Conservation (phyloP, 164 flowering plant genomes). For the Euptelea pleiosperma region DNA sequence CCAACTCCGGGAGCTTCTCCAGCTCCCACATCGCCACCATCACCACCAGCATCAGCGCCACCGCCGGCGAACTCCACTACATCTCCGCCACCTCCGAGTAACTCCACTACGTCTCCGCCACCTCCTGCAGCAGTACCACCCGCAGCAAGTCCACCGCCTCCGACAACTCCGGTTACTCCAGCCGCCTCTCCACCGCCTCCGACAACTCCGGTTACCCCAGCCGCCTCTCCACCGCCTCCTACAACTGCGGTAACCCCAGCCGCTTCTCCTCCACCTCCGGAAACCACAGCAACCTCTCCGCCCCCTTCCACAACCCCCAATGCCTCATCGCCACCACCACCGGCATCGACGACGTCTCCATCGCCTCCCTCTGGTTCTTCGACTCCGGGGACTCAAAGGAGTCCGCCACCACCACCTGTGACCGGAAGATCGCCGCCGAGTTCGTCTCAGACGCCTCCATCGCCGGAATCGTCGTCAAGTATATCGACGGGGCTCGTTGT, state of each 20-base stretch:
- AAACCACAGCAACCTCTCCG: slow-evolving; percentile 16
- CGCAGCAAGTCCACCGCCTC: background rate
- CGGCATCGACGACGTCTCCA: slow-evolving; percentile 7
- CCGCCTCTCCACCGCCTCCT: slow-evolving; percentile 19
- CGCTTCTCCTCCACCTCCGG: slow-evolving; percentile 30
- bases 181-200: background rate
- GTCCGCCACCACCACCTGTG: slow-evolving; percentile 28
- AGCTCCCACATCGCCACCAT: slow-evolving; percentile 19
- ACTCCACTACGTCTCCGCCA: slow-evolving; percentile 11
- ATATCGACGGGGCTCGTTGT: slow-evolving; percentile 50
- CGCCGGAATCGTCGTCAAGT: background rate
- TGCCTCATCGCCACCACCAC: slow-evolving; percentile 23
- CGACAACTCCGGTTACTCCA: background rate
- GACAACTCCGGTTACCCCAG: slow-evolving; percentile 1
- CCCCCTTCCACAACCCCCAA: slow-evolving; percentile 23
- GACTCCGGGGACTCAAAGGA: slow-evolving; percentile 11
- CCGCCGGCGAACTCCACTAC: slow-evolving; percentile 7
- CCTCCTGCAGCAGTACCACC: slow-evolving; percentile 3
- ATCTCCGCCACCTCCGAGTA: slow-evolving; percentile 7
- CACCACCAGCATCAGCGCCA: slow-evolving; percentile 17
- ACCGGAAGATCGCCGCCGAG: slow-evolving; percentile 3
- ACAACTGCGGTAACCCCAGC: slow-evolving; percentile 21
- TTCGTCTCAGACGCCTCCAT: slow-evolving; percentile 15
- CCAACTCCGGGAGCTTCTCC: slow-evolving; percentile 25
- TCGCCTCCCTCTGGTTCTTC: slow-evolving; percentile 20